Conservation (phyloP, 129 eudicot genomes). For the Tagetes erecta region DNA sequence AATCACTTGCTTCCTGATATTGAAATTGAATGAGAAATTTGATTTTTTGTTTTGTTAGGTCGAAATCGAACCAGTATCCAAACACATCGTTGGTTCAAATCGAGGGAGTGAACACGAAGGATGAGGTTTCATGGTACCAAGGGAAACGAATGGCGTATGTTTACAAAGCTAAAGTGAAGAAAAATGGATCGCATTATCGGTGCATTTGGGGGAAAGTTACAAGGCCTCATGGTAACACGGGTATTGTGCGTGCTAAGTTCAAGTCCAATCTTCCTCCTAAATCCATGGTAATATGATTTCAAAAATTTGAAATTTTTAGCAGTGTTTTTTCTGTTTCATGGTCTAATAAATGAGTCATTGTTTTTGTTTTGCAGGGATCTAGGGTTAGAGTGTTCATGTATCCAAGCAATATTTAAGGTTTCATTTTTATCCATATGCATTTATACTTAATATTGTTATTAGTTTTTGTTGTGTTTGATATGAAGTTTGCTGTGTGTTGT, state of each 20-base stretch:
- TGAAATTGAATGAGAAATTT: constrained; percentile 4
- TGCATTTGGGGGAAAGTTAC: constrained; percentile 97
- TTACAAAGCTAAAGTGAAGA: constrained; percentile 91
- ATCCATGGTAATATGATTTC: constrained; percentile 62
- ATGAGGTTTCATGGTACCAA: constrained; percentile 86
- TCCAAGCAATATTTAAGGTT: constrained; percentile 79
- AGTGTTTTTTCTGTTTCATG: neutral
- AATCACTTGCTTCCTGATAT: neutral
- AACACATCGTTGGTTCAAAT: constrained; percentile 86
- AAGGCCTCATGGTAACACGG: constrained; percentile 97
- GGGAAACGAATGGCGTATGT: constrained; percentile 87
- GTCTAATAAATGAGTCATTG: neutral
- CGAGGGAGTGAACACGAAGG: constrained; percentile 90
- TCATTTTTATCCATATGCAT: neutral
- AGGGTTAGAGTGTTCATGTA: constrained; percentile 79
- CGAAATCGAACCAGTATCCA: constrained; percentile 98
- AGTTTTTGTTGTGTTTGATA: neutral
- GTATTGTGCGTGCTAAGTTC: constrained; percentile 92
- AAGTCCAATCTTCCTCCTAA: constrained; percentile 92
- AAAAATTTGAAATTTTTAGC: neutral
- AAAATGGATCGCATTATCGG: constrained; percentile 69
- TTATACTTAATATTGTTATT: too few relatives aligned
- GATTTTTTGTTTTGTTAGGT: constrained; percentile 39
- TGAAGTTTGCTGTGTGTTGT: neutral
- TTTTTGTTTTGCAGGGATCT: constrained; percentile 51